Conservation (phyloP, 2,329 filamentous ascomycete species). For the Claviceps capensis region DNA sequence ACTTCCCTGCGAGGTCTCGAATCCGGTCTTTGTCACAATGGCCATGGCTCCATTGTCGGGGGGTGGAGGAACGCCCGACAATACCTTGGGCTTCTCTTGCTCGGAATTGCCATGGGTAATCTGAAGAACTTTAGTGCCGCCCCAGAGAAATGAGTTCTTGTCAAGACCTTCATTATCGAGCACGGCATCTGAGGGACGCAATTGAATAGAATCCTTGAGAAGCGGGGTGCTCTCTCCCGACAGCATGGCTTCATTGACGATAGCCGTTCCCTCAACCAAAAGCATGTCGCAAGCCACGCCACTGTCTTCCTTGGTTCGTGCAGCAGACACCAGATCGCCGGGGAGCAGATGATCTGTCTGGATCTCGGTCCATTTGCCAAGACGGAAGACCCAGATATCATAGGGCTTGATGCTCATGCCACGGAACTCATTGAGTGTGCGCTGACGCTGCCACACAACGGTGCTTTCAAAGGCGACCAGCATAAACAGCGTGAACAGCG, state of each 20-base stretch:
- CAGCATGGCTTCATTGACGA: slow-evolving; percentile 98
- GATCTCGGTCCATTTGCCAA: slow-evolving; percentile 77
- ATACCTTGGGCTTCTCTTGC: slow-evolving; percentile 56
- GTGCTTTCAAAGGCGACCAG: slow-evolving; percentile 95
- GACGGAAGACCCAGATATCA: slow-evolving; percentile 78
- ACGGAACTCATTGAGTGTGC: slow-evolving; percentile 89
- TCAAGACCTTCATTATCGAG: slow-evolving; percentile 86
- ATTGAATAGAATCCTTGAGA: slow-evolving; percentile 87
- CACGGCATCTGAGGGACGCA: slow-evolving; percentile 66
- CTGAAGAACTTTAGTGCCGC: slow-evolving; percentile 94
- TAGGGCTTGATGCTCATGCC: slow-evolving; percentile 99
- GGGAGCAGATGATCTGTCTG: slow-evolving; percentile 86
- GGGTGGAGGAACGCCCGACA: slow-evolving; percentile 66
- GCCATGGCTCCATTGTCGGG: slow-evolving; percentile 92
- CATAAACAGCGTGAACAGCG: slow-evolving; percentile 97
- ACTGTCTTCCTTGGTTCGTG: slow-evolving; percentile 89
- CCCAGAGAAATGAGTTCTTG: slow-evolving; percentile 93
- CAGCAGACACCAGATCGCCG: slow-evolving; percentile 84
- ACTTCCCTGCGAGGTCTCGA: slow-evolving; percentile 96
- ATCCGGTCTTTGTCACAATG: slow-evolving; percentile 91
- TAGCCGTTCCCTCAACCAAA: slow-evolving; percentile 83
- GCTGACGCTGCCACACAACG: slow-evolving; percentile 96
- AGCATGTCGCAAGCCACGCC: slow-evolving; percentile 97
- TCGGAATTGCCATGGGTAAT: slow-evolving; percentile 75
- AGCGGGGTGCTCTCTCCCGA: slow-evolving; percentile 96